Conservation (phyloP, 2,329 filamentous ascomycete species). For the Fusarium pseudograminearum region DNA sequence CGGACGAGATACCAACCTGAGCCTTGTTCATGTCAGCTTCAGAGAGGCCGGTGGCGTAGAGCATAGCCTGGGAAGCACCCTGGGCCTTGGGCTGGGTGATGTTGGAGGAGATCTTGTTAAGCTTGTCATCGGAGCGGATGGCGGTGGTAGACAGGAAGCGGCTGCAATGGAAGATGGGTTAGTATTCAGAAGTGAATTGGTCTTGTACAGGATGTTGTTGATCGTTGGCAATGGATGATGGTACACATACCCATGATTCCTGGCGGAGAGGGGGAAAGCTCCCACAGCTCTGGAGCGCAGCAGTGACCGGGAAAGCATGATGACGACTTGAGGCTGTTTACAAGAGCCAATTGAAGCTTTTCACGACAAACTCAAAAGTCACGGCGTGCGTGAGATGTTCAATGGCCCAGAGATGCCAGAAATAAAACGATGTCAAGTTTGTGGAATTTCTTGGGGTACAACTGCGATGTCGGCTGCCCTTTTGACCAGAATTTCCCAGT, state of each 20-base stretch:
- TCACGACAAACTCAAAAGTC: constrained; percentile 17
- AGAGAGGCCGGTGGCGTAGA: constrained; percentile 91
- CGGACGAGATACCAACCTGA: constrained; percentile 96
- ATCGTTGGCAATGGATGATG: background rate
- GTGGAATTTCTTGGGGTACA: constrained; percentile 33
- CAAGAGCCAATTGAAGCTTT: constrained; percentile 41
- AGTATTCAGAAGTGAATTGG: constrained; percentile 1
- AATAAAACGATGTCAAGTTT: constrained; percentile 24
- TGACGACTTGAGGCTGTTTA: constrained; percentile 21
- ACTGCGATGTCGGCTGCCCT: constrained; percentile 49
- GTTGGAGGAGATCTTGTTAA: constrained; percentile 85
- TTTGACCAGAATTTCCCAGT: constrained; percentile 44
- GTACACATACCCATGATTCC: constrained; percentile 46
- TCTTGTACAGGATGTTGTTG: background rate
- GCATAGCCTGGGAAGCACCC: constrained; percentile 98
- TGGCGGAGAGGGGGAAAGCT: constrained; percentile 43
- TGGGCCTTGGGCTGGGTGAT: constrained; percentile 99
- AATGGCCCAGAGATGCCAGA: constrained; percentile 19
- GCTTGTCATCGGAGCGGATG: constrained; percentile 63
- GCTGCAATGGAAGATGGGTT: constrained; percentile 48
- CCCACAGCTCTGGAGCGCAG: constrained; percentile 48
- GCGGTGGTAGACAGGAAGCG: constrained; percentile 65
- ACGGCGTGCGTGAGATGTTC: constrained; percentile 18
- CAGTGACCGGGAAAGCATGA: constrained; percentile 49
- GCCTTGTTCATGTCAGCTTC: constrained; percentile 94